Evolutionary conservation across 2,329 filamentous ascomycete genomes (phyloP), one percentile per base, ranked within the genome.

Genomic region (Colletotrichum neosansevieriae): DNA sequence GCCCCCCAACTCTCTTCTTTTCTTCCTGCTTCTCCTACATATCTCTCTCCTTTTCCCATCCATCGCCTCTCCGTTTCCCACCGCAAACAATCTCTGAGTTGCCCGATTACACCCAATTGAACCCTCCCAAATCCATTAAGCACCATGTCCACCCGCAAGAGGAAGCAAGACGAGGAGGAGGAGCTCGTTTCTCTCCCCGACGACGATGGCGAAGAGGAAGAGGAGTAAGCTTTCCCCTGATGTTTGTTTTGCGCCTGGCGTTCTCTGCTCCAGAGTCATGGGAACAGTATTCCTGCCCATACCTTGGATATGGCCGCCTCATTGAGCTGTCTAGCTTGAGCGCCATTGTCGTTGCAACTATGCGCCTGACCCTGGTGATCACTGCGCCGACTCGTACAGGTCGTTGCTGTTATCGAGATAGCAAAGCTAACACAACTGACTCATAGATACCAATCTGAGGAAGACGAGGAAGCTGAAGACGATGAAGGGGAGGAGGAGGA

Each of bases 101-200:
- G 53, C 11, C 24, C 21, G 13, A 56, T 36, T 44, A 42, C 57
- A 56, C 11, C 65, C 75, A 75, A 78, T 79, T 76, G 75, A 73
- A 65, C 56, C 19, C 58, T 36, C 32, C 54, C 42, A 17, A 65
- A 68, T 49, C 57, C 68, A 32, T 53, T 44, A 66, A 58, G 42
- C 67, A 78, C 66, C 70, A 85, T 85, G 82, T 81, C 83, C 67
- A 77, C 80, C 74, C 84, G 84, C 74, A 86, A 86, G 83, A 84
- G 84, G 80, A 85, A 84, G 81, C 82, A 84, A 73, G 83, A 82
- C 24, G 83, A 85, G 72, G 82, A 85, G 75, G 84, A 86, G 67
- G 84, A 86, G 78, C 83, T 87, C 38, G 82, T 87, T 70, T 85
- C 84, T 70, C 83, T 87, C 62, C 84, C 85, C 61, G 84, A 85